Conservation (phyloP, 2,329 filamentous ascomycete genomes). For the Cercospora zeae-maydis region DNA sequence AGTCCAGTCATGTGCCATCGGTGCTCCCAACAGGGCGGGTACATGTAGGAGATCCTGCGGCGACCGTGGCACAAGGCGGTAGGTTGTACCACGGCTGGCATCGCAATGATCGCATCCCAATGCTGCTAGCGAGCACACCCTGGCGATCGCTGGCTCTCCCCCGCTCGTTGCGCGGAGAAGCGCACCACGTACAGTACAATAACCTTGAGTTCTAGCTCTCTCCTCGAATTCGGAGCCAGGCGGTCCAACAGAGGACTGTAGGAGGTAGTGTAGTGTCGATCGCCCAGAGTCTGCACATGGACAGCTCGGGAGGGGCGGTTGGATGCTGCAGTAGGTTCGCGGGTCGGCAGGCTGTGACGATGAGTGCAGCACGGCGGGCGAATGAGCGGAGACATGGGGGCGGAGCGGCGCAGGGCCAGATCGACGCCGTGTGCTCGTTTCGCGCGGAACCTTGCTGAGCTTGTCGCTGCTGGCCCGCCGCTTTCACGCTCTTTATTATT, state of each 20-base stretch:
- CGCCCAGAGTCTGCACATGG: too few relatives aligned
- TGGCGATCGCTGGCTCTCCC: background rate
- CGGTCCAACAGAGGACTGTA: too few relatives aligned
- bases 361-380: background rate
- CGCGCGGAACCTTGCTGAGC: background rate
- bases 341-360: background rate
- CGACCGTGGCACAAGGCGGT: constrained; percentile 16
- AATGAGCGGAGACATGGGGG: background rate
- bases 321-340: background rate
- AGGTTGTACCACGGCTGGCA: constrained; percentile 2
- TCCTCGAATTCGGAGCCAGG: too few relatives aligned
- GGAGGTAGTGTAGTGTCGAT: too few relatives aligned
- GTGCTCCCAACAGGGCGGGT: too few relatives aligned
- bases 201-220: too few relatives aligned
- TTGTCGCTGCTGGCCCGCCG: background rate
- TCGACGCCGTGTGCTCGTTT: background rate
- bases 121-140: background rate
- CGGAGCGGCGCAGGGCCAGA: background rate
- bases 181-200: background rate
- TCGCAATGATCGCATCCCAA: background rate
- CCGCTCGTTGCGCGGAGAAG: background rate
- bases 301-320: too few relatives aligned
- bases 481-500: background rate
- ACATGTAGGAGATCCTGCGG: constrained; percentile 2
- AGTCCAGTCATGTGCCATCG: too few relatives aligned